Evolutionary conservation across 2,329 filamentous ascomycete species (phyloP).

Genomic region (Davidsoniella neocaledoniae): DNA sequence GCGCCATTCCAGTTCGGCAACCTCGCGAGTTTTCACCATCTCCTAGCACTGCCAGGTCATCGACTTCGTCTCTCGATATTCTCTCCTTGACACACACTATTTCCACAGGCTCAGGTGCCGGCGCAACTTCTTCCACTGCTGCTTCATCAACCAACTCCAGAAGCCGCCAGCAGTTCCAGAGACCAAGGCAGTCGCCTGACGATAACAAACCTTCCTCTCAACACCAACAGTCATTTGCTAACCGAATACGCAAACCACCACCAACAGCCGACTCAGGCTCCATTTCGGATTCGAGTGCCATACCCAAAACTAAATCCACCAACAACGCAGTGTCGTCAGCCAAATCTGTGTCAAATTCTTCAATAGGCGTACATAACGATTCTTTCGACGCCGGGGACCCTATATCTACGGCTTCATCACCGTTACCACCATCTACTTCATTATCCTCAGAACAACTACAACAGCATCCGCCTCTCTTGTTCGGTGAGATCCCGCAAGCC

Average conservation of each 20-base stretch:
- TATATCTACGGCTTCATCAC: background rate
- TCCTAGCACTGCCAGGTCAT: constrained; percentile 5
- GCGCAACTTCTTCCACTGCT: background rate
- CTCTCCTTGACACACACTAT: background rate
- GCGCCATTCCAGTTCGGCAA: constrained; percentile 11
- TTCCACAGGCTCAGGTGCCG: background rate
- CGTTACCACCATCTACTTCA: background rate
- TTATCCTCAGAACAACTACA: background rate
- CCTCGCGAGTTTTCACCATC: constrained; percentile 11
- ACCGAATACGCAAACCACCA: constrained; percentile 38
- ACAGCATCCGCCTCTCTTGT: constrained; percentile 32
- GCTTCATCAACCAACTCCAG: background rate
- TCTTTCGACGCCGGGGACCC: background rate
- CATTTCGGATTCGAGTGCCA: background rate
- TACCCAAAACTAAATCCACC: background rate
- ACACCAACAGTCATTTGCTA: constrained; percentile 33
- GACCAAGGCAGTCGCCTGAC: constrained; percentile 2
- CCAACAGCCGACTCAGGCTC: constrained; percentile 15
- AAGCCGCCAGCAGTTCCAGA: background rate
- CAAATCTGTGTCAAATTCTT: background rate
- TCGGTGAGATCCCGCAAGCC: constrained; percentile 49
- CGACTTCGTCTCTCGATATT: constrained; percentile 9
- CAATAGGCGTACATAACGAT: background rate
- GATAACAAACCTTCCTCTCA: constrained; percentile 7
- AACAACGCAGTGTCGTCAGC: background rate